Conservation (phyloP, 495 filamentous ascomycete genomes). For the Lasiosphaeria miniovina region DNA sequence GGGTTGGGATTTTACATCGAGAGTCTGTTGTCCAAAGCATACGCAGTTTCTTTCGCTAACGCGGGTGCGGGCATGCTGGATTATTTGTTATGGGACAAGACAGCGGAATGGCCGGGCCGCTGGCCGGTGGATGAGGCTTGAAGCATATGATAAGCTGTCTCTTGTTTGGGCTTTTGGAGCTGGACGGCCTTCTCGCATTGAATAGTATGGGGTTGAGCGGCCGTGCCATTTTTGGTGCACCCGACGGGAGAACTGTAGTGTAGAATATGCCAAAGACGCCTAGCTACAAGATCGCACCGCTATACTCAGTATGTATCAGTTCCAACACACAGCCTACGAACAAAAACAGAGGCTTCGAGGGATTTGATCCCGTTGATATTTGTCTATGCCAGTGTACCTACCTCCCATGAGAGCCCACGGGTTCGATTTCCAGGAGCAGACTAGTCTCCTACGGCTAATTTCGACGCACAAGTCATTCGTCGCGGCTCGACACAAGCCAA, state of each 20-base stretch:
- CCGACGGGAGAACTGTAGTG: not conserved
- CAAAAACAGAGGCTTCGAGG: no score
- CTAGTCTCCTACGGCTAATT: no score
- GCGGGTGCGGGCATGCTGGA: not conserved
- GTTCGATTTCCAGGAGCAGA: no score
- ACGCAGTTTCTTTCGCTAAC: conserved; percentile 41
- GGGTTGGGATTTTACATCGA: conserved; percentile 34
- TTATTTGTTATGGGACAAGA: not conserved
- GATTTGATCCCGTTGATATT: no score
- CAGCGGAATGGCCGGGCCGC: conserved; percentile 1
- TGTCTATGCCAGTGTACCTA: no score
- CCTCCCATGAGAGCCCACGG: no score
- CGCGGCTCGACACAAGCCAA: no score
- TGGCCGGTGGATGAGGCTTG: conserved; percentile 5
- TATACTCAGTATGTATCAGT: no score
- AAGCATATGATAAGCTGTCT: conserved; percentile 21
- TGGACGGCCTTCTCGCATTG: not conserved
- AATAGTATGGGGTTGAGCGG: not conserved
- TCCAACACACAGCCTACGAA: no score
- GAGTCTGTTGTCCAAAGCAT: conserved; percentile 42
- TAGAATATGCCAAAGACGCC: not conserved
- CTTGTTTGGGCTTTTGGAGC: not conserved
- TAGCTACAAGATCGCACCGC: not conserved
- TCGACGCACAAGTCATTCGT: no score
- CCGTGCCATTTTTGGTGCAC: not conserved